Conservation (phyloP, 768 basidiomycete species). For the Hygrocybe punicea region DNA sequence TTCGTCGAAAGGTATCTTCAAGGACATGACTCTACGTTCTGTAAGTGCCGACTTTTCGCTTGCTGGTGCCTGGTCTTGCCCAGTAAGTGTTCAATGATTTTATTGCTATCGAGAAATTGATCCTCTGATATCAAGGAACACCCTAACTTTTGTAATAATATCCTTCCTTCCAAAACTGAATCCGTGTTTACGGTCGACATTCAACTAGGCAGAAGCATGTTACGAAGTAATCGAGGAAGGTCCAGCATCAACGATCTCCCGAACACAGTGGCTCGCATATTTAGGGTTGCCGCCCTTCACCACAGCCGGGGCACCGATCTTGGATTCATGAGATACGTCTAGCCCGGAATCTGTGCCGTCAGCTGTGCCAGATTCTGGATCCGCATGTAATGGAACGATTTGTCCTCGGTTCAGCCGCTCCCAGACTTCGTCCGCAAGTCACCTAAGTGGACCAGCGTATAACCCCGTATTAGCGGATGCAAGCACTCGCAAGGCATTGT, state of each 20-base stretch:
- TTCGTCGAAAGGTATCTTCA: too few species aligned
- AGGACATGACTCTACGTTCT: too few species aligned
- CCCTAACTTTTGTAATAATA: too few species aligned
- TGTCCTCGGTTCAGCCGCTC: slow-evolving; percentile 86
- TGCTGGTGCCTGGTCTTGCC: too few species aligned
- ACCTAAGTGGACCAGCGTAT: slow-evolving; percentile 87
- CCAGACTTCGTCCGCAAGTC: slow-evolving; percentile 95
- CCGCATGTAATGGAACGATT: slow-evolving; percentile 70
- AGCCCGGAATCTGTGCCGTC: slow-evolving; percentile 22
- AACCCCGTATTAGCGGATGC: slow-evolving; percentile 69
- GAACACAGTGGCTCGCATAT: slow-evolving; percentile 46
- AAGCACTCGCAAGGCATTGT: slow-evolving; percentile 86
- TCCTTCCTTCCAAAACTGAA: too few species aligned
- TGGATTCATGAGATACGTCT: slow-evolving; percentile 17
- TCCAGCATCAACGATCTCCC: slow-evolving; percentile 43
- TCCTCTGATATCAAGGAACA: too few species aligned
- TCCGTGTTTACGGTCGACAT: not conserved
- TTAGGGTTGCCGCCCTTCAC: slow-evolving; percentile 41
- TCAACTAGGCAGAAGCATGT: slow-evolving; percentile 15
- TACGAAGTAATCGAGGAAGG: slow-evolving; percentile 45
- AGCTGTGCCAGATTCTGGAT: slow-evolving; percentile 34
- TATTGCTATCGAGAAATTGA: too few species aligned
- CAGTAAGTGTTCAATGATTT: too few species aligned
- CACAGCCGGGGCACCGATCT: slow-evolving; percentile 19
- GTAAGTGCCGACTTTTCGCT: too few species aligned